Evolutionary conservation across 306 rosid genomes (phyloP).

Genomic region (Canavalia gladiata): DNA sequence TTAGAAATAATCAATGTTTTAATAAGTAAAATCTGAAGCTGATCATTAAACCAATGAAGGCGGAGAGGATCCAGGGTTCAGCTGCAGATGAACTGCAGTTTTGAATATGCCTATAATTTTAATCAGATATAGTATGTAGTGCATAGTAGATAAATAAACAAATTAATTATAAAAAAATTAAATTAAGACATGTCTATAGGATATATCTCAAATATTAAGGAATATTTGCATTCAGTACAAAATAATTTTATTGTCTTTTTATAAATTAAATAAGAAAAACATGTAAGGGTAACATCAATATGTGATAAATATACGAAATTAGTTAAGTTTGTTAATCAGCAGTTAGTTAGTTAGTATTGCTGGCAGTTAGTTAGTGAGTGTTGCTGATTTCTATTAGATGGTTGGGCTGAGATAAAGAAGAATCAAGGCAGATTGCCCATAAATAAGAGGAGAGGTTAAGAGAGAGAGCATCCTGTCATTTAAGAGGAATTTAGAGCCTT

Average conservation of each 20-base stretch:
- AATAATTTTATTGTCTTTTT: neutral
- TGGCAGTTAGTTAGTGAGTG: too few relatives aligned
- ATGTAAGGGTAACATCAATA: neutral
- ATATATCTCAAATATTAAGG: neutral
- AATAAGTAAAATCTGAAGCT: neutral
- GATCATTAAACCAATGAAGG: neutral
- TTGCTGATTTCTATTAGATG: too few relatives aligned
- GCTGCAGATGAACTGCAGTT: neutral
- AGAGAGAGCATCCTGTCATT: too few relatives aligned
- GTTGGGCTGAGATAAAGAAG: too few relatives aligned
- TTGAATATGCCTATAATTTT: neutral
- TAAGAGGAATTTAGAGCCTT: too few relatives aligned
- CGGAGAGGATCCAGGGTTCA: neutral
- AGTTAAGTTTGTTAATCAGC: too few relatives aligned
- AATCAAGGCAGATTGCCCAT: too few relatives aligned
- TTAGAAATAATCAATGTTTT: neutral
- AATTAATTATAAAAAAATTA: neutral
- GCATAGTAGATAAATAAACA: slow-evolving; percentile 13
- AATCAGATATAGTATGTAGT: neutral
- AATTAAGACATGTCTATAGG: neutral
- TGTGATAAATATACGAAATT: neutral
- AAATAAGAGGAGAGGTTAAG: too few relatives aligned
- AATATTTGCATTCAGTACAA: neutral
- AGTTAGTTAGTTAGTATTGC: too few relatives aligned
- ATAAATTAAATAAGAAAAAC: neutral